Percentiles rank a stretch among this genome's conserved stretches.
phyloP scores from a whole-genome alignment of 345 rosid genomes.

The Kernera saxatilis region DNA sequence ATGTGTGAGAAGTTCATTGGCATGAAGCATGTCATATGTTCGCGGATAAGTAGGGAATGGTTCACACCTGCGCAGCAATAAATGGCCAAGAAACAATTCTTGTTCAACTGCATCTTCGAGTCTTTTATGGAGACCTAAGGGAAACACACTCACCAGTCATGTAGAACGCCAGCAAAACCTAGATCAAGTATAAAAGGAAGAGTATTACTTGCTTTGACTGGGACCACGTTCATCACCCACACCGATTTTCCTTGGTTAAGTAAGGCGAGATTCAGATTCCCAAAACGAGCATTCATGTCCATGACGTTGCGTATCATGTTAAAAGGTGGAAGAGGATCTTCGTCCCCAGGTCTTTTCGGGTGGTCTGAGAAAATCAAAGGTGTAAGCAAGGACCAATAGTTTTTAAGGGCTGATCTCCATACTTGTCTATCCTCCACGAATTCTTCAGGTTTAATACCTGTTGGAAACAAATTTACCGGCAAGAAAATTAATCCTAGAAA shows the following conservation, averaged over 20 bases:
- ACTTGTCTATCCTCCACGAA: conserved; percentile 58
- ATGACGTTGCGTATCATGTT: conserved; percentile 94
- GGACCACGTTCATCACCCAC: conserved; percentile 96
- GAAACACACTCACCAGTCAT: conserved; percentile 66
- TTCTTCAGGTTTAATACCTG: conserved; percentile 76
- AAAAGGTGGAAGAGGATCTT: conserved; percentile 90
- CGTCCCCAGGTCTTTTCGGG: conserved; percentile 97
- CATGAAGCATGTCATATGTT: conserved; percentile 94
- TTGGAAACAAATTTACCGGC: background rate
- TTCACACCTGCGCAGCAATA: conserved; percentile 62
- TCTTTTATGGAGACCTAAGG: too few species aligned
- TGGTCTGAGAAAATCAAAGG: conserved; percentile 98
- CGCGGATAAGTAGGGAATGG: conserved; percentile 95
- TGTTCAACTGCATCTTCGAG: background rate
- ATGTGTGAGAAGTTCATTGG: conserved; percentile 73
- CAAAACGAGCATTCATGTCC: conserved; percentile 95
- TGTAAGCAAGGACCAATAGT: conserved; percentile 89
- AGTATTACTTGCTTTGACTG: conserved; percentile 57
- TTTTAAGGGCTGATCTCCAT: conserved; percentile 68
- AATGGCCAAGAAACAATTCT: background rate
- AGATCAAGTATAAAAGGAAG: conserved; percentile 82
- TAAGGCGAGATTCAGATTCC: conserved; percentile 72
- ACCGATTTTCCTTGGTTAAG: conserved; percentile 62
- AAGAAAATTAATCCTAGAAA: too few species aligned
- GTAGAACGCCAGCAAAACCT: conserved; percentile 84